These are phyloP conservation scores for Entomortierella lignicola DNA, from an alignment of 192 early-diverging fungal genomes.

Conservation along the genomic window DNA sequence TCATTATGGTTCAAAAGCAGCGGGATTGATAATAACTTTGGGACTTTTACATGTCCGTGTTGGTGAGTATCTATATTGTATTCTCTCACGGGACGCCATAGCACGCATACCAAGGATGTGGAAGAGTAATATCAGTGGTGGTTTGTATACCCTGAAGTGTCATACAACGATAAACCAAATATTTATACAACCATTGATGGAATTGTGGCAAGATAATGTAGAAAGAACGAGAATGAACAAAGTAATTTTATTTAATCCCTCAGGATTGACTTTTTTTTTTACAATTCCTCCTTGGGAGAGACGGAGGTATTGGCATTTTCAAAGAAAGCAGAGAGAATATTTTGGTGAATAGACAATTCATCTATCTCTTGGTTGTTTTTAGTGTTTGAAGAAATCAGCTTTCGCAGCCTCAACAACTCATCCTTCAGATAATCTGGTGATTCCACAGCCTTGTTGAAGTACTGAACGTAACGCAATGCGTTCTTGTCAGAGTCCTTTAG, in stretches of 20 bases:
- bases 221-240: neutral
- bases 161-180: neutral
- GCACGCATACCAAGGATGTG: neutral
- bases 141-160: neutral
- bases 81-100: neutral
- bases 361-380: neutral
- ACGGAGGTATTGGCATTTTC: neutral
- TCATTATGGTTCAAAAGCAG: neutral
- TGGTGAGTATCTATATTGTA: conserved; percentile 1
- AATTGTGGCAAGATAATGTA: neutral
- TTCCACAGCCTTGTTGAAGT: conserved; percentile 84
- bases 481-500: neutral
- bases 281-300: conserved; percentile 16
- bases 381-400: neutral
- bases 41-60: neutral
- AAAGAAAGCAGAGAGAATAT: conserved; percentile 73
- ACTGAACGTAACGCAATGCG: conserved; percentile 87
- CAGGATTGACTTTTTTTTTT: neutral
- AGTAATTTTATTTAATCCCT: neutral
- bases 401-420: conserved; percentile 81
- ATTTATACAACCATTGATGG: neutral
- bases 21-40: neutral
- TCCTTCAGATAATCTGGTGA: conserved; percentile 76
- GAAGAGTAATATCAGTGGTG: neutral
- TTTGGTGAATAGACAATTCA: conserved; percentile 60